Evolutionary conservation across 164 flowering plant genomes (phyloP), one percentile per base, ranked within the genome.

Genomic region (Pachysandra terminalis): DNA sequence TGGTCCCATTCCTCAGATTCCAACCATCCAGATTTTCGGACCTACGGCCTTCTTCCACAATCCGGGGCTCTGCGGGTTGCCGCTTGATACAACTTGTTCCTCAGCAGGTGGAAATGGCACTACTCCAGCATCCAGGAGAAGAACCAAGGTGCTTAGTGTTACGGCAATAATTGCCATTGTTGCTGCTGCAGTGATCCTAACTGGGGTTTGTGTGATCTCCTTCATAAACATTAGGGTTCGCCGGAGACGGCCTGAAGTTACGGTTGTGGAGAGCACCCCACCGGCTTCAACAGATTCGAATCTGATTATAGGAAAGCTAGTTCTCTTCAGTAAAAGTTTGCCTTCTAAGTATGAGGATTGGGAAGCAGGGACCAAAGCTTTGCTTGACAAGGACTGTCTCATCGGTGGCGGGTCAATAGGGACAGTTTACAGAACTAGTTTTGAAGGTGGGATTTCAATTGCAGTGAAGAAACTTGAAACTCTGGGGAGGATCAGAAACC

Each of bases 381-480:
- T 96, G 78, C 92, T 96, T 21, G 96, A 93, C 66, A 93, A 91
- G 72, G 96, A 93, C 22, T 81, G 86, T 69, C 25, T 91, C 51
- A 84, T 96, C 28, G 99, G 98, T 15, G 85, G 86, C 15, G 99
- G 99, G 6, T 84, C 96, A 0, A 80, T 93, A 10, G 99, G 99
- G 19, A 75, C 91, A 19, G 98, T 96, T 23, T 96, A 96, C 79
- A 85, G 59, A 75, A 76, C 94, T n/a, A 83, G 61, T 65, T 91
- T 96, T 61, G 97, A 91, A 81, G 92, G 92, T 40, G 97, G 97
- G 57, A 71, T 88, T 55, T 83, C 91, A 9, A 87, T 96, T 74
- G 98, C 99, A 14, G 96, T 93, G 65, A 93, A 93, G 79, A 96
- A 93, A 85, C 90, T 96, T 12, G 92, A 93, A 64, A 91, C 93